Conservation (phyloP, 164 flowering plant species). For the Macadamia tetraphylla region DNA sequence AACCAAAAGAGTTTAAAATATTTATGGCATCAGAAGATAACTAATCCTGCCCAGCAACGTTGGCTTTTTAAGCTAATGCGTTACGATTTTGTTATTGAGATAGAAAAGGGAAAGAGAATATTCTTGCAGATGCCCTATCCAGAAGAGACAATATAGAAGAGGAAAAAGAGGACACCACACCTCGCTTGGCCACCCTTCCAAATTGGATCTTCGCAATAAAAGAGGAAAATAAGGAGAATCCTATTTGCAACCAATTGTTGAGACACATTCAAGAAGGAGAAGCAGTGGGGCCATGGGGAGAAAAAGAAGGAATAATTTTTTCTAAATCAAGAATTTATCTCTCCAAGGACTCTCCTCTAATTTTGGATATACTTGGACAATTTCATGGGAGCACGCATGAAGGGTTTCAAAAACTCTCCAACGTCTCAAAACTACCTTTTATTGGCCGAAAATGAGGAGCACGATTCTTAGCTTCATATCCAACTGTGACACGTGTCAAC, state of each 20-base stretch:
- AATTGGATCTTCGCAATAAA: neutral
- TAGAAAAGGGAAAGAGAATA: slow-evolving; percentile 3
- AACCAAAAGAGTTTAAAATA: slow-evolving; percentile 2
- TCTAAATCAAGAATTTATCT: neutral
- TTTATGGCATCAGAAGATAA: neutral
- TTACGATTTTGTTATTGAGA: neutral
- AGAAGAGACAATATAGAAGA: neutral
- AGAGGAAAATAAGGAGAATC: no score
- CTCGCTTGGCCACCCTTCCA: neutral
- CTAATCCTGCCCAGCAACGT: neutral
- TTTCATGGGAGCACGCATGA: no score
- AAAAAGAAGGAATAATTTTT: slow-evolving; percentile 2
- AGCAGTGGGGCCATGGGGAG: no score
- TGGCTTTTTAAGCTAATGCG: slow-evolving; percentile 2
- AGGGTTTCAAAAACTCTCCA: no score
- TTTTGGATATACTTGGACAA: neutral
- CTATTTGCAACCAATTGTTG: no score
- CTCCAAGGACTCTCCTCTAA: neutral
- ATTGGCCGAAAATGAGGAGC: neutral
- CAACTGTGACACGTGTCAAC: slow-evolving; percentile 3
- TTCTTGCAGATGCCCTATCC: slow-evolving; percentile 3
- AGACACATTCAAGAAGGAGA: no score
- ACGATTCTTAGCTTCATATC: neutral
- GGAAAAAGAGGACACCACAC: no score
- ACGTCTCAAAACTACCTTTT: no score